These are phyloP conservation scores for Pythium chondricola DNA, from an alignment of 352 stramenopile species.

Conservation along the genomic window DNA sequence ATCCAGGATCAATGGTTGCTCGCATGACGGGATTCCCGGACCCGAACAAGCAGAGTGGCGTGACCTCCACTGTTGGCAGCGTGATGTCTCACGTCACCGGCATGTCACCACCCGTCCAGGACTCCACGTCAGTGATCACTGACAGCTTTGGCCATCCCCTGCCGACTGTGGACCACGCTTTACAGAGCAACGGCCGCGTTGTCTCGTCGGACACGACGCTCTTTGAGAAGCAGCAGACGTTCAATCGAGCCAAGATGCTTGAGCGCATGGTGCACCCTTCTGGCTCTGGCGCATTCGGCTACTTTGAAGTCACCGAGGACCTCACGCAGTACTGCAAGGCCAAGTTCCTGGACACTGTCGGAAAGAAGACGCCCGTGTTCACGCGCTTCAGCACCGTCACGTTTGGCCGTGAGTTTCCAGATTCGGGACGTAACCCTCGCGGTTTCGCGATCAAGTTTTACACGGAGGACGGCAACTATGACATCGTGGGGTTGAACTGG, in stretches of 20 bases:
- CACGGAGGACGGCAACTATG: conserved; percentile 92
- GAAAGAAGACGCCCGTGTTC: conserved; percentile 20
- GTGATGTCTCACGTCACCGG: conserved; percentile 22
- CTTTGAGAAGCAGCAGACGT: conserved; percentile 34
- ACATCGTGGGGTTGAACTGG: conserved; percentile 92
- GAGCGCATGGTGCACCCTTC: conserved; percentile 22
- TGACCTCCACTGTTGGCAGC: conserved; percentile 12
- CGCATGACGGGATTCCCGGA: conserved; percentile 21
- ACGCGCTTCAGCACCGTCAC: conserved; percentile 20
- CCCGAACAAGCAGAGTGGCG: conserved; percentile 14
- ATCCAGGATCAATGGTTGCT: conserved; percentile 20
- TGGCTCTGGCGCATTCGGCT: conserved; percentile 17
- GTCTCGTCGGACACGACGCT: conserved; percentile 23
- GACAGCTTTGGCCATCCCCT: conserved; percentile 28
- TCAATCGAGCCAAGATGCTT: conserved; percentile 31
- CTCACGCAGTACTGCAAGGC: conserved; percentile 19
- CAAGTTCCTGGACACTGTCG: conserved; percentile 12
- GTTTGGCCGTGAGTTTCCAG: conserved; percentile 19
- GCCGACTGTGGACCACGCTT: conserved; percentile 21
- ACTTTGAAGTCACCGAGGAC: conserved; percentile 22
- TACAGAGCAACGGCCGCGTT: conserved; percentile 23
- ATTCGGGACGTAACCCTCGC: conserved; percentile 62
- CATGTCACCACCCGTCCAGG: conserved; percentile 13
- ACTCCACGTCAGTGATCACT: conserved; percentile 22
- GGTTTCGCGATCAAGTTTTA: conserved; percentile 94